Conservation (phyloP, 163 green algal species). For the Chlamydomonas reinhardtii region DNA sequence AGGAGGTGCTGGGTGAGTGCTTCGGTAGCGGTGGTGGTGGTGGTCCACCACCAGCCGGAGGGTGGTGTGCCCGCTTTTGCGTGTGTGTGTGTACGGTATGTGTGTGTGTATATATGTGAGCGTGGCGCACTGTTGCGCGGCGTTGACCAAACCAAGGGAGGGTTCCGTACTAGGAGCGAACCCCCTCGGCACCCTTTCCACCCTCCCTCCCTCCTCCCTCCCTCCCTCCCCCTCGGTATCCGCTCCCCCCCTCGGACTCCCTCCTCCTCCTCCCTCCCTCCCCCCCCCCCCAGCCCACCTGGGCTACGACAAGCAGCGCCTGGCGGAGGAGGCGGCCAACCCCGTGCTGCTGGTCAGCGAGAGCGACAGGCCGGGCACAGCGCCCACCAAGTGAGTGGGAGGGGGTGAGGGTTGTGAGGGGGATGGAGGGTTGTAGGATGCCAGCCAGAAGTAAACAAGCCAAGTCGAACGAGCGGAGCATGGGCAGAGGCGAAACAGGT, state of each 20-base stretch:
- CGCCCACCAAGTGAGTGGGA: slow-evolving; percentile 49
- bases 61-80: not conserved
- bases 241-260: not conserved
- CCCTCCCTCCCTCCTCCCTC: not conserved
- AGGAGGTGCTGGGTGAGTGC: slow-evolving; percentile 40
- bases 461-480: too few relatives aligned
- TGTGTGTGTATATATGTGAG: too few relatives aligned
- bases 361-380: slow-evolving; percentile 53
- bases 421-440: not conserved
- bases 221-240: not conserved
- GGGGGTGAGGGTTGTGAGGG: not conserved
- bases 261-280: not conserved
- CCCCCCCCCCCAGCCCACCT: slow-evolving; percentile 26
- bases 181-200: too few relatives aligned
- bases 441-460: too few relatives aligned
- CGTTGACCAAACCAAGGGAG: too few relatives aligned
- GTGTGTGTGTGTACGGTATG: not conserved
- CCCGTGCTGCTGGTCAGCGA: slow-evolving; percentile 64
- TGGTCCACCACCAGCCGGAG: too few relatives aligned
- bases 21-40: not conserved
- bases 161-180: too few relatives aligned
- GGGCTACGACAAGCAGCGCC: slow-evolving; percentile 61
- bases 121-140: too few relatives aligned
- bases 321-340: slow-evolving; percentile 68
- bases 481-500: too few relatives aligned